Conservation (phyloP, 192 early-diverging fungal genomes). For the Fimicolochytrium jonesii region DNA sequence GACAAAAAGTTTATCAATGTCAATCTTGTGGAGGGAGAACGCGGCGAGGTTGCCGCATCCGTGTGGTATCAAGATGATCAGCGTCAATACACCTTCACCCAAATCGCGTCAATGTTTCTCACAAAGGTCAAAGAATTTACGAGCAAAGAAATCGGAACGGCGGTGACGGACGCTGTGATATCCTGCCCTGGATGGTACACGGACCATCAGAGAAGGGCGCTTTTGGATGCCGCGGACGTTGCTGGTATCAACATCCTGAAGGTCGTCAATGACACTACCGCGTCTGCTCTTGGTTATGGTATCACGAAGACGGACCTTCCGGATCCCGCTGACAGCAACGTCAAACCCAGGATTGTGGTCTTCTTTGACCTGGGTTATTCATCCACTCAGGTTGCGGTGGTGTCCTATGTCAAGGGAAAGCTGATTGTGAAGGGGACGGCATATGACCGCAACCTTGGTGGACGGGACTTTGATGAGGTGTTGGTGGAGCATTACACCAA, state of each 20-base stretch:
- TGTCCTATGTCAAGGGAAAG: constrained; percentile 93
- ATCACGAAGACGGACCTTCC: constrained; percentile 97
- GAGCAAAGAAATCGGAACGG: constrained; percentile 67
- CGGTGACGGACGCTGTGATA: constrained; percentile 88
- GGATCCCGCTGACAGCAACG: constrained; percentile 62
- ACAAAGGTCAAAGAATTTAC: constrained; percentile 89
- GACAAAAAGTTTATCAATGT: constrained; percentile 82
- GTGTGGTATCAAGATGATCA: constrained; percentile 77
- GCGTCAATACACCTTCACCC: constrained; percentile 75
- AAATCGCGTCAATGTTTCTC: constrained; percentile 91
- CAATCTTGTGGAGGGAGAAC: constrained; percentile 76
- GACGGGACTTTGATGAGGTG: constrained; percentile 90
- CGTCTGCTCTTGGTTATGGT: constrained; percentile 91
- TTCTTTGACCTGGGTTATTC: constrained; percentile 95
- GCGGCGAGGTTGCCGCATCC: constrained; percentile 66
- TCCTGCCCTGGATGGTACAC: constrained; percentile 93
- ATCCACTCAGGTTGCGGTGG: constrained; percentile 76
- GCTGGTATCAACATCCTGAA: constrained; percentile 85
- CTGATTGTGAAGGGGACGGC: constrained; percentile 84
- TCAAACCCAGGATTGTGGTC: constrained; percentile 79
- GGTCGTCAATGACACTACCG: constrained; percentile 89
- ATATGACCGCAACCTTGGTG: constrained; percentile 90
- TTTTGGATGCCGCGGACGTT: constrained; percentile 82
- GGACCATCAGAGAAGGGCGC: constrained; percentile 82
- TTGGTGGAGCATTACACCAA: constrained; percentile 79